A percentile compares a stretch with the other conserved stretches of the same genome.
These are phyloP conservation scores for Xenoacremonium recifei DNA, from an alignment of 2,329 filamentous ascomycete genomes.

Conservation along the genomic window DNA sequence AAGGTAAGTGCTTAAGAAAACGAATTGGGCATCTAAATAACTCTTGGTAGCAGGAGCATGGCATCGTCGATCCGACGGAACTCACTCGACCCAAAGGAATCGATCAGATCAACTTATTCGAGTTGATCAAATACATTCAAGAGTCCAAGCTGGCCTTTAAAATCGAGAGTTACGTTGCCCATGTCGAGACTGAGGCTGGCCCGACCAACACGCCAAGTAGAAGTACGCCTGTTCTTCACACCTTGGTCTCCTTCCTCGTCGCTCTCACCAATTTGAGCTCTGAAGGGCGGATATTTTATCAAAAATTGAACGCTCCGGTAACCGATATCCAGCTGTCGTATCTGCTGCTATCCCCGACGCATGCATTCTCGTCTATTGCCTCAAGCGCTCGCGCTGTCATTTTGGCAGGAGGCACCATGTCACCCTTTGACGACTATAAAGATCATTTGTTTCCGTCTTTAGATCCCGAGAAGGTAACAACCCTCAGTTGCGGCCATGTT, in stretches of 20 bases:
- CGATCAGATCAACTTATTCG: constrained; percentile 93
- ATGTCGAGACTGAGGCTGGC: constrained; percentile 51
- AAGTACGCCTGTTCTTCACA: constrained; percentile 51
- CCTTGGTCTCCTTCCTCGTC: constrained; percentile 63
- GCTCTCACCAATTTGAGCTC: constrained; percentile 83
- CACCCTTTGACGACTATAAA: constrained; percentile 88
- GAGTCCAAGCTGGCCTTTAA: constrained; percentile 93
- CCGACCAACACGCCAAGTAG: constrained; percentile 18
- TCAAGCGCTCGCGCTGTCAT: constrained; percentile 83
- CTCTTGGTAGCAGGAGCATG: constrained; percentile 54
- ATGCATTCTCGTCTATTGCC: constrained; percentile 87
- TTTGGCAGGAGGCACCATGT: constrained; percentile 95
- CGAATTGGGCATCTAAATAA: constrained; percentile 1
- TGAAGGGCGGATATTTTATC: constrained; percentile 65
- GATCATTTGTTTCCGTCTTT: constrained; percentile 82
- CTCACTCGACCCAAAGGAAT: constrained; percentile 82
- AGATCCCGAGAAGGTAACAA: constrained; percentile 61
- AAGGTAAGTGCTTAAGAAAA: constrained; percentile 49
- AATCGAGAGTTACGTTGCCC: constrained; percentile 80
- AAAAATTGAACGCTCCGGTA: constrained; percentile 38
- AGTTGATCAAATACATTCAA: constrained; percentile 82
- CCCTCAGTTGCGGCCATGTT: constrained; percentile 90
- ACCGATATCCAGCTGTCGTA: constrained; percentile 70
- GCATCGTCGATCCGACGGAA: constrained; percentile 66
- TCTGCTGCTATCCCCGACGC: constrained; percentile 84